Evolutionary conservation across 2,329 filamentous ascomycete genomes (phyloP).

Genomic region (Teratosphaeria destructans): DNA sequence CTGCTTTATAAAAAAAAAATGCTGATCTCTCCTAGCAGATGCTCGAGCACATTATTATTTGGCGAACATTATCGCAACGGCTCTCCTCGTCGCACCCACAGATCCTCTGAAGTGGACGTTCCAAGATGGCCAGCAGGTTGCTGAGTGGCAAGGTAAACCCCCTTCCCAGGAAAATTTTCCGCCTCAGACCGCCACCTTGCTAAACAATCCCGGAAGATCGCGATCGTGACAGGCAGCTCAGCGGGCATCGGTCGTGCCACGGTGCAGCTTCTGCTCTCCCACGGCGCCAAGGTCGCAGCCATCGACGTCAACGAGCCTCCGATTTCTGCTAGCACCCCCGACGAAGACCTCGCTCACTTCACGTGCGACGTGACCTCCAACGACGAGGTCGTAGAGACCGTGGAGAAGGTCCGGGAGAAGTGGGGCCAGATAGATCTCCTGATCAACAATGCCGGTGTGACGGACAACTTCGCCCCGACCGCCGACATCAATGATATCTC

Average conservation of each 20-base stretch:
- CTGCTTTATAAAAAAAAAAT: no score
- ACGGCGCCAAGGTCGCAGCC: not conserved
- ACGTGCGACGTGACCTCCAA: not conserved
- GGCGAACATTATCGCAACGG: not conserved
- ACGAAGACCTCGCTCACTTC: not conserved
- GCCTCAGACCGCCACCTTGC: constrained; percentile 18
- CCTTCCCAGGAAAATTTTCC: not conserved
- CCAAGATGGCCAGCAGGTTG: not conserved
- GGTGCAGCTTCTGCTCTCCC: not conserved
- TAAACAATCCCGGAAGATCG: not conserved
- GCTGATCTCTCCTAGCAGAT: no score
- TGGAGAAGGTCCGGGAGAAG: constrained; percentile 30
- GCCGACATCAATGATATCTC: constrained; percentile 34
- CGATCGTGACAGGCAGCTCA: not conserved
- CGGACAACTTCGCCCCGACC: constrained; percentile 38
- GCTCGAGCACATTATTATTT: no score
- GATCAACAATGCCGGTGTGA: constrained; percentile 53
- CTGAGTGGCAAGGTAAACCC: not conserved
- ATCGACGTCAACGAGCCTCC: not conserved
- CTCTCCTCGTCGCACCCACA: not conserved
- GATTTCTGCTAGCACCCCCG: not conserved
- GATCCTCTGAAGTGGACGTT: not conserved
- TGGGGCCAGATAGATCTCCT: constrained; percentile 51
- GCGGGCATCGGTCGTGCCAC: not conserved
- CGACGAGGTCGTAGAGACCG: constrained; percentile 21